phyloP scores from a whole-genome alignment of 345 rosid genomes.

The Populus nigra region DNA sequence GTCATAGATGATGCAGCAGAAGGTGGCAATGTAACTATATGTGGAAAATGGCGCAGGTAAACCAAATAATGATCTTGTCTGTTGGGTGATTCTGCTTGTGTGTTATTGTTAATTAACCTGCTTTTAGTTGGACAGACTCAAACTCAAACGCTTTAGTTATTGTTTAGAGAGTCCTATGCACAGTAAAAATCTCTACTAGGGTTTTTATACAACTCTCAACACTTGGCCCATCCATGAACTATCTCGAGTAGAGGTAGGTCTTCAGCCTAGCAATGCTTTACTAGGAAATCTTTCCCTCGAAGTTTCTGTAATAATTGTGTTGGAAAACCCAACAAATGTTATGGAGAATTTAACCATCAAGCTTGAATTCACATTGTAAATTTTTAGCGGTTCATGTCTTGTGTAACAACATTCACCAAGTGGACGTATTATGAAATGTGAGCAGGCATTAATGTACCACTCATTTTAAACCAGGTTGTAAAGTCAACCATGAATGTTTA shows the following conservation, averaged over 20 bases:
- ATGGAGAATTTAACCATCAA: neutral
- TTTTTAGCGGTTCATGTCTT: neutral
- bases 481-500: neutral
- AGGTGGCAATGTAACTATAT: constrained; percentile 46
- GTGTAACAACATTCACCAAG: neutral
- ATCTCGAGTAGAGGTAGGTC: neutral
- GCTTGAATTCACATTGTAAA: neutral
- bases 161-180: neutral
- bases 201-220: neutral
- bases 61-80: constrained; percentile 8
- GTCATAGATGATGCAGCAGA: constrained; percentile 38
- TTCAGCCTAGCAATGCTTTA: neutral
- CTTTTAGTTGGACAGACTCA: neutral
- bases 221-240: neutral
- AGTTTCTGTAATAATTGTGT: neutral
- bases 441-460: neutral
- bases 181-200: neutral
- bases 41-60: constrained; percentile 99
- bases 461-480: neutral
- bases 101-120: neutral
- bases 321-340: neutral
- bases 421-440: neutral
- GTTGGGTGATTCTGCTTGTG: constrained; percentile 4
- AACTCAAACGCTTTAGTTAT: neutral
- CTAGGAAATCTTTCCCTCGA: neutral